A percentile compares a stretch with the other conserved stretches of the same genome.
phyloP scores from a whole-genome alignment of 768 basidiomycete species.

The Boletus tylopilopsis region DNA sequence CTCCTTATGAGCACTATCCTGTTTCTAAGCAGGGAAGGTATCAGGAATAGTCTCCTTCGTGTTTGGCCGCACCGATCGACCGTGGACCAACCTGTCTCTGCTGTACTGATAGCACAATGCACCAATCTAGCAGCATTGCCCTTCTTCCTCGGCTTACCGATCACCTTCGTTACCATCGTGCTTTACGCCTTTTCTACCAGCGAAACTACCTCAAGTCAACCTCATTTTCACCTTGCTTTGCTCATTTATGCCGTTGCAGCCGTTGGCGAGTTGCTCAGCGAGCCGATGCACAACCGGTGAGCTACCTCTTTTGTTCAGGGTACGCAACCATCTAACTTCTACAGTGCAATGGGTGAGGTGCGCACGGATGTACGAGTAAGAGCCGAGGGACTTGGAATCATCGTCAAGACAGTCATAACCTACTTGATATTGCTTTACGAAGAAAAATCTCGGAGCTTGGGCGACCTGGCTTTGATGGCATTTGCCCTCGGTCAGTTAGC shows the following conservation, averaged over 20 bases:
- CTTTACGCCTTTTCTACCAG: conserved; percentile 57
- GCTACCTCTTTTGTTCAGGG: conserved; percentile 17
- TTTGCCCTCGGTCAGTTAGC: conserved; percentile 84
- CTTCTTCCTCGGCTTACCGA: conserved; percentile 60
- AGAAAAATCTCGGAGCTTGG: conserved; percentile 26
- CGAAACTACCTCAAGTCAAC: conserved; percentile 53
- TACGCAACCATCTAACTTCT: conserved; percentile 18
- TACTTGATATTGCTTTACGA: conserved; percentile 62
- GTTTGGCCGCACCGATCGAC: conserved; percentile 28
- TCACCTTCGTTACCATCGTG: conserved; percentile 48
- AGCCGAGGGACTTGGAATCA: conserved; percentile 84
- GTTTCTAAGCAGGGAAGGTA: conserved; percentile 91
- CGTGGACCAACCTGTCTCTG: background rate
- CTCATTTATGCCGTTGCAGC: conserved; percentile 71
- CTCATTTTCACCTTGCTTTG: conserved; percentile 61
- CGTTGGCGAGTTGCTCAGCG: conserved; percentile 71
- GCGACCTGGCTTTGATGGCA: conserved; percentile 63
- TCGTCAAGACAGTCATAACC: conserved; percentile 67
- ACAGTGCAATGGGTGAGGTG: conserved; percentile 66
- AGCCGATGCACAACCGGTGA: conserved; percentile 77
- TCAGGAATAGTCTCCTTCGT: conserved; percentile 83
- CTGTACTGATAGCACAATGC: conserved; percentile 17
- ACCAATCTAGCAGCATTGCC: conserved; percentile 62
- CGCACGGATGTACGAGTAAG: conserved; percentile 69
- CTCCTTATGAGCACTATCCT: conserved; percentile 85